Conservation (phyloP, 768 basidiomycete species). For the Pulveroboletus sp. region DNA sequence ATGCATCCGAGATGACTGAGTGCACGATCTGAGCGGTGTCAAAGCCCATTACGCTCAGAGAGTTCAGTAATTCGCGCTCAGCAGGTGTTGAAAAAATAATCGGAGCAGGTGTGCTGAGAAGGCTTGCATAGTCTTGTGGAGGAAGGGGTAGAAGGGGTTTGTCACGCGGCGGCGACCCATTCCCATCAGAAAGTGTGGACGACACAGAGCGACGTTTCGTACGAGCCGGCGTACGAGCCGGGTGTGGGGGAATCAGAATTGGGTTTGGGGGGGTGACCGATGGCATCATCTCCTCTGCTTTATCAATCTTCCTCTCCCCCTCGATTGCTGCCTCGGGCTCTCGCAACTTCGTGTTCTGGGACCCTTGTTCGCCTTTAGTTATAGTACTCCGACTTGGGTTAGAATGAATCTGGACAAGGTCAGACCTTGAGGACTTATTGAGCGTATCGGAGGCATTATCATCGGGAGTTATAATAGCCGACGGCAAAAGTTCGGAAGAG, state of each 20-base stretch:
- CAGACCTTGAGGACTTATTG: slow-evolving; percentile 19
- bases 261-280: slow-evolving; percentile 23
- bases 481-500: slow-evolving; percentile 46
- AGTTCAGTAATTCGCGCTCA: slow-evolving; percentile 78
- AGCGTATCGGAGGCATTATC: slow-evolving; percentile 44
- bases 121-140: slow-evolving; percentile 55
- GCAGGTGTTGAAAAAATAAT: slow-evolving; percentile 83
- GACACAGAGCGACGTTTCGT: slow-evolving; percentile 96
- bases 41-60: slow-evolving; percentile 72
- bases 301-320: slow-evolving; percentile 36
- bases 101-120: slow-evolving; percentile 63
- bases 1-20: slow-evolving; percentile 86
- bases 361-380: slow-evolving; percentile 35
- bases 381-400: slow-evolving; percentile 60
- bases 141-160: slow-evolving; percentile 39
- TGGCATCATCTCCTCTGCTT: slow-evolving; percentile 1
- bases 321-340: slow-evolving; percentile 52
- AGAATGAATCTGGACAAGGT: slow-evolving; percentile 39
- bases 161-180: slow-evolving; percentile 47
- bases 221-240: slow-evolving; percentile 85
- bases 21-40: slow-evolving; percentile 96
- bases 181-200: slow-evolving; percentile 70
- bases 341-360: slow-evolving; percentile 32
- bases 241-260: slow-evolving; percentile 48
- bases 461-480: slow-evolving; percentile 58